Percentiles rank a stretch among this genome's conserved stretches.
Conservation (phyloP, 1,284 basidiomycete genomes). For the Thecaphora thlaspeos region DNA sequence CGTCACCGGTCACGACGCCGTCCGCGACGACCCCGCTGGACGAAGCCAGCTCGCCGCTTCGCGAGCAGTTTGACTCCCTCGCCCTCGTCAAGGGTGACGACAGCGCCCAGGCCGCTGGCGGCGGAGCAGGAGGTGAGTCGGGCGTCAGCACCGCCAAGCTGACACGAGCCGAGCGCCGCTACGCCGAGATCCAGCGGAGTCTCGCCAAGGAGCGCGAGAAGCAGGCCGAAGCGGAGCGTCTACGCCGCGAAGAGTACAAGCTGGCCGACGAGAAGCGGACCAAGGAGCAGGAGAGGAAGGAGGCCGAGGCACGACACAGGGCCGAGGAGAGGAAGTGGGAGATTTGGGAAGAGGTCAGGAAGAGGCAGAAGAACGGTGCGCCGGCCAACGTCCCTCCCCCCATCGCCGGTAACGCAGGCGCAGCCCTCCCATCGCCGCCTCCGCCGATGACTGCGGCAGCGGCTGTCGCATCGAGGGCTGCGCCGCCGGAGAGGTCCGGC, state of each 20-base stretch:
- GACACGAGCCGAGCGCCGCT: slow-evolving; percentile 28
- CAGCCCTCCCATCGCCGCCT: no score
- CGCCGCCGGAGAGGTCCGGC: no score
- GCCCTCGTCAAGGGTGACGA: no score
- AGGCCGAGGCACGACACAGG: slow-evolving; percentile 28
- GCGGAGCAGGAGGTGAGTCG: no score
- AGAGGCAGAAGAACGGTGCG: slow-evolving; percentile 24
- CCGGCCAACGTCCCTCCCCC: background rate
- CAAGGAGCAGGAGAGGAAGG: slow-evolving; percentile 32
- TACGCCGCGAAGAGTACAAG: slow-evolving; percentile 14
- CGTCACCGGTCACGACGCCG: background rate
- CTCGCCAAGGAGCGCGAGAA: slow-evolving; percentile 30
- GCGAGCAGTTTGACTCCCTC: no score
- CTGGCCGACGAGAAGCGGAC: slow-evolving; percentile 12
- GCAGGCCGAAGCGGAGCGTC: slow-evolving; percentile 33
- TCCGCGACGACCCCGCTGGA: background rate
- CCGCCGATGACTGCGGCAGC: no score
- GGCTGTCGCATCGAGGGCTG: no score
- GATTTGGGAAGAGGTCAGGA: slow-evolving; percentile 42
- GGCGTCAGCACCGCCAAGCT: background rate
- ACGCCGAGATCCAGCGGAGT: slow-evolving; percentile 34
- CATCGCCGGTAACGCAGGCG: no score
- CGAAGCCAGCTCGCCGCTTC: no score
- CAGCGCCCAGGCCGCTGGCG: no score
- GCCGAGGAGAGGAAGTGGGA: slow-evolving; percentile 40